Conservation (phyloP, 768 basidiomycete species). For the Udeniomyces megalosporus region DNA sequence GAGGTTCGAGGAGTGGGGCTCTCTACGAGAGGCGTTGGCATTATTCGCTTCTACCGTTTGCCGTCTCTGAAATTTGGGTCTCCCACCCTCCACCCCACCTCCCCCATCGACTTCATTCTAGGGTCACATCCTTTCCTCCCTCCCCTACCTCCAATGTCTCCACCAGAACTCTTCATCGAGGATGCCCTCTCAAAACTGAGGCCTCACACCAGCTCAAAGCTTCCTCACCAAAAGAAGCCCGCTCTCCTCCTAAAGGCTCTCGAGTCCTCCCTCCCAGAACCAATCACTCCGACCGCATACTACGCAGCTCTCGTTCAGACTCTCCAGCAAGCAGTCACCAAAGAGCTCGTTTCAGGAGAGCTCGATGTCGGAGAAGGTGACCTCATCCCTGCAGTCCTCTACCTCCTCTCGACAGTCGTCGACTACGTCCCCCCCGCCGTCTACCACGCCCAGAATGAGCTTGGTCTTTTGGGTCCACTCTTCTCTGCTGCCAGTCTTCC, state of each 20-base stretch:
- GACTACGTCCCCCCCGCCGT: slow-evolving; percentile 69
- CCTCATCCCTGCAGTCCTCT: slow-evolving; percentile 64
- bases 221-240: slow-evolving; percentile 78
- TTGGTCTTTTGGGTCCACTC: slow-evolving; percentile 59
- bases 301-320: slow-evolving; percentile 73
- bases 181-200: slow-evolving; percentile 60
- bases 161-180: slow-evolving; percentile 14
- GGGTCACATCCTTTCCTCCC: neutral
- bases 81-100: neutral
- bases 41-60: too few relatives aligned
- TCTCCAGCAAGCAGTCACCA: slow-evolving; percentile 52
- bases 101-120: neutral
- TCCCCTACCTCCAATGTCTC: neutral
- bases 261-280: slow-evolving; percentile 40
- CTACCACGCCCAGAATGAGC: slow-evolving; percentile 55
- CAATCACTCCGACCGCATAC: slow-evolving; percentile 64
- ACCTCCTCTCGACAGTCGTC: slow-evolving; percentile 59
- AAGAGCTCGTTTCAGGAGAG: slow-evolving; percentile 39
- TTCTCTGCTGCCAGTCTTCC: slow-evolving; percentile 31
- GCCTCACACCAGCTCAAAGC: slow-evolving; percentile 59
- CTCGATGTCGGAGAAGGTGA: slow-evolving; percentile 45
- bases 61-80: too few relatives aligned
- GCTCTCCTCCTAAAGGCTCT: slow-evolving; percentile 70
- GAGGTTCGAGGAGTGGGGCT: too few relatives aligned
- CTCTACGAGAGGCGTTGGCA: too few relatives aligned